phyloP scores from a whole-genome alignment of 495 filamentous ascomycete genomes.

The Neurospora sp. region DNA sequence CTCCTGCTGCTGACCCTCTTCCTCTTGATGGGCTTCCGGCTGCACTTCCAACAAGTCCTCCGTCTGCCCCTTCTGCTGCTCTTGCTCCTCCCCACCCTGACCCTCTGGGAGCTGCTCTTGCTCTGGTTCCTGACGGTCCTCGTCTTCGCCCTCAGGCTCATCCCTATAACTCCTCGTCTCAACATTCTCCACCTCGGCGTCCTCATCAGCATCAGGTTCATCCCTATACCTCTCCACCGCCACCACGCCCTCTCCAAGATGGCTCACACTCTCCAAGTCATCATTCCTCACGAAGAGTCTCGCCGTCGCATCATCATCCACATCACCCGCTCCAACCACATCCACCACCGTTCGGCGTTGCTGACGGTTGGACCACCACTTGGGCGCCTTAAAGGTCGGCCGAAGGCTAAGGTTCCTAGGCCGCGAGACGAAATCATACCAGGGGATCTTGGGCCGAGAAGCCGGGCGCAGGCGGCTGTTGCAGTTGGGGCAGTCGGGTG shows the following conservation, averaged over 20 bases:
- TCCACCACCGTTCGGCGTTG: conserved; percentile 2
- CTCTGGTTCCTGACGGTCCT: neutral
- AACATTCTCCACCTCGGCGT: neutral
- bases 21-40: neutral
- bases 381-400: conserved; percentile 2
- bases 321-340: conserved; percentile 17
- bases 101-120: neutral
- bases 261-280: conserved; percentile 1
- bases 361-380: conserved; percentile 6
- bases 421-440: conserved; percentile 22
- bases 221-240: conserved; percentile 9
- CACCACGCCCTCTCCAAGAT: neutral
- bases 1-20: neutral
- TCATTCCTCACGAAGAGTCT: conserved; percentile 21
- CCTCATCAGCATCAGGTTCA: conserved; percentile 5
- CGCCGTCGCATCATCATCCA: conserved; percentile 17
- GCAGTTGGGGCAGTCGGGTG: conserved; percentile 32
- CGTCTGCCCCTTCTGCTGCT: neutral
- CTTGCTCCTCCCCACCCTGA: neutral
- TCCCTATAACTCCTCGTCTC: neutral
- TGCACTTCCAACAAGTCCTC: neutral
- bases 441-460: conserved; percentile 22
- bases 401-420: conserved; percentile 4
- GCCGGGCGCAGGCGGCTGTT: conserved; percentile 24
- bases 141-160: neutral